Base-by-base conservation (phyloP, 2,329 filamentous ascomycete genomes). In the Aspergillus intermedius region DNA sequence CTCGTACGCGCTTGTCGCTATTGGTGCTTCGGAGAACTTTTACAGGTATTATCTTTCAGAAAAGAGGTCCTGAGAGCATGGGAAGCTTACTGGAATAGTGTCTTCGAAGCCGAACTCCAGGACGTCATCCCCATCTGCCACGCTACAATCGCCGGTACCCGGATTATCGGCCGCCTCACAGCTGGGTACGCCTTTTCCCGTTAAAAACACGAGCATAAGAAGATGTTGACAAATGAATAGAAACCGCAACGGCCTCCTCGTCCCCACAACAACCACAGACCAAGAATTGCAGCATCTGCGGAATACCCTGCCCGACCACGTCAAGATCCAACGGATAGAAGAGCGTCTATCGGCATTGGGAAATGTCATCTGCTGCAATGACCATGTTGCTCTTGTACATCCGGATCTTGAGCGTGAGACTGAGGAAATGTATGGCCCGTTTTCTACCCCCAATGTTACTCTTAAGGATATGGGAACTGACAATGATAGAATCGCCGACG, bases 11-110 rank as follows among this genome's bases (percentile, higher is more conserved):
- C 80, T 98, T 63, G 89, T 96, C 61, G 91, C 91, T 57, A 83
- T 95, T 58, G 93, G 93, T 66, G 91, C 88, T 62, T 95, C 89
- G 66, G 91, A 96, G 79, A 97, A 97, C 81, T 98, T 98, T 74
- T 97, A 97, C 83, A 91, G 82, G 83, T 86, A 53, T 37, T 30
- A 30, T 46, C 35, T 47, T 13, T 15, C n/a, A 23, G 40, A 43
- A 42, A 43, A 45, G 39, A 45, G 52, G 54, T 44, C 25, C n/a
- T 44, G 22, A 52, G 42, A 15, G 30, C 47, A 21, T 57, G 44
- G 50, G 34, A 40, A 35, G 34, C 25, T 30, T 12, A 30, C 5
- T 8, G 17, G 42, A 17, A 54, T 56, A 89, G 88, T 77, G 82
- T 97, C 69, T 97, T 98, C 76, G 93, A 98, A 79, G 86, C 91